phyloP scores from a whole-genome alignment of 2,329 filamentous ascomycete genomes.

The Fusarium illudens region DNA sequence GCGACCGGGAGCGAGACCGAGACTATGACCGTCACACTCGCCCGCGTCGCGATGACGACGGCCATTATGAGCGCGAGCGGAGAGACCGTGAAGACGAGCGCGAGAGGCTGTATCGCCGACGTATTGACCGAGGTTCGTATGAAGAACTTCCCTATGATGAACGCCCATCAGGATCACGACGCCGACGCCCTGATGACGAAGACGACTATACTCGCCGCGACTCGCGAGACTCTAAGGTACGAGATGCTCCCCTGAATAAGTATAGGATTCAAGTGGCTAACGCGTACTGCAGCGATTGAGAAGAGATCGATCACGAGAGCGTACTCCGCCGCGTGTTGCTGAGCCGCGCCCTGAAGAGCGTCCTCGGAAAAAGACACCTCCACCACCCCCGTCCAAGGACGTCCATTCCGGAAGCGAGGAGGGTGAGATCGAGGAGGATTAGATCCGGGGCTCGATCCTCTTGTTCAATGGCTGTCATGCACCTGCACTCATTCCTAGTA shows the following conservation, averaged over 20 bases:
- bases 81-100: conserved; percentile 90
- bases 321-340: conserved; percentile 60
- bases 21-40: conserved; percentile 61
- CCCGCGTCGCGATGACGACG: conserved; percentile 68
- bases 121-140: conserved; percentile 76
- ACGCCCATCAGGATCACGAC: conserved; percentile 70
- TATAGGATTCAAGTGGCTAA: conserved; percentile 38
- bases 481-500: conserved; percentile 36
- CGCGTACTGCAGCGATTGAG: conserved; percentile 59
- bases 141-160: conserved; percentile 92
- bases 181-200: conserved; percentile 82
- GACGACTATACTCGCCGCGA: conserved; percentile 71
- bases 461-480: conserved; percentile 8
- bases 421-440: conserved; percentile 93
- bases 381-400: conserved; percentile 57
- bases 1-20: conserved; percentile 54
- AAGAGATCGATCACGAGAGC: conserved; percentile 68
- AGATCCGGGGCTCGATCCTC: conserved; percentile 30
- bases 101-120: conserved; percentile 86
- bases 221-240: conserved; percentile 73
- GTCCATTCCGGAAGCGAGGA: conserved; percentile 85
- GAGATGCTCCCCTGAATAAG: conserved; percentile 10
- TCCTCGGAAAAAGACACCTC: conserved; percentile 66
- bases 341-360: conserved; percentile 61
- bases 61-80: conserved; percentile 84